Conservation (phyloP, 345 rosid species). For the Pugionium dolabratum region DNA sequence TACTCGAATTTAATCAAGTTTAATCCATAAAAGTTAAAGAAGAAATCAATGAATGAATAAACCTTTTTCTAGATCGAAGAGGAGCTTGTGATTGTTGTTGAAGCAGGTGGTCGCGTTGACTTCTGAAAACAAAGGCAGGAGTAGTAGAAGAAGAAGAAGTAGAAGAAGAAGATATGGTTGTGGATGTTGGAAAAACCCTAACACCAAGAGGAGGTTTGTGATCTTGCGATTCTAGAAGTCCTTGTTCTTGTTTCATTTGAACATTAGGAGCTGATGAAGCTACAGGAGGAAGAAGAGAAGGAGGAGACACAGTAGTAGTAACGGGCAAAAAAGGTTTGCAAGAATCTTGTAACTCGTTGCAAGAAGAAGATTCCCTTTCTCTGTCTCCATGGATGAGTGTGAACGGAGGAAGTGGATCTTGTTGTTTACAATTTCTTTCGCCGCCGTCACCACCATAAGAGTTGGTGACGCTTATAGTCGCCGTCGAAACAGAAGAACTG, state of each 20-base stretch:
- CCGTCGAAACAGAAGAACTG: slow-evolving; percentile 35
- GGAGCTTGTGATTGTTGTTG: slow-evolving; percentile 42
- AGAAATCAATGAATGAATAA: background rate
- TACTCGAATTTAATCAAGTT: background rate
- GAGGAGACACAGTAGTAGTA: slow-evolving; percentile 34
- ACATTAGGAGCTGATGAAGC: slow-evolving; percentile 20
- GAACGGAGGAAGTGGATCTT: slow-evolving; percentile 39
- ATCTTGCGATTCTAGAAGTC: slow-evolving; percentile 28
- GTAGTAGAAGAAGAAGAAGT: slow-evolving; percentile 33
- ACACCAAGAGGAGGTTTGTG: slow-evolving; percentile 31
- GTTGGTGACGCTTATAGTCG: slow-evolving; percentile 26
- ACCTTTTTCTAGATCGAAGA: slow-evolving; percentile 61
- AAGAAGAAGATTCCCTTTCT: slow-evolving; percentile 30
- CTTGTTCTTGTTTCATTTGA: slow-evolving; percentile 38
- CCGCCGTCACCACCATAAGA: slow-evolving; percentile 4
- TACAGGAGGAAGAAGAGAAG: slow-evolving; percentile 16
- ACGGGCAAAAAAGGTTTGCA: slow-evolving; percentile 54
- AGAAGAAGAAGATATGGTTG: slow-evolving; percentile 29
- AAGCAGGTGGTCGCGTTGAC: slow-evolving; percentile 37
- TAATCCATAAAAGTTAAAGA: background rate
- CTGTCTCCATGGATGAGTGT: slow-evolving; percentile 29
- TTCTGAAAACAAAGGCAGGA: slow-evolving; percentile 42
- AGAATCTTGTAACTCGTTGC: slow-evolving; percentile 58
- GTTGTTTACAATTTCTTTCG: slow-evolving; percentile 40
- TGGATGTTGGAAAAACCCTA: slow-evolving; percentile 30